Base-by-base conservation (phyloP, 371 early-diverging fungal genomes). In the Mortierella sp. region DNA sequence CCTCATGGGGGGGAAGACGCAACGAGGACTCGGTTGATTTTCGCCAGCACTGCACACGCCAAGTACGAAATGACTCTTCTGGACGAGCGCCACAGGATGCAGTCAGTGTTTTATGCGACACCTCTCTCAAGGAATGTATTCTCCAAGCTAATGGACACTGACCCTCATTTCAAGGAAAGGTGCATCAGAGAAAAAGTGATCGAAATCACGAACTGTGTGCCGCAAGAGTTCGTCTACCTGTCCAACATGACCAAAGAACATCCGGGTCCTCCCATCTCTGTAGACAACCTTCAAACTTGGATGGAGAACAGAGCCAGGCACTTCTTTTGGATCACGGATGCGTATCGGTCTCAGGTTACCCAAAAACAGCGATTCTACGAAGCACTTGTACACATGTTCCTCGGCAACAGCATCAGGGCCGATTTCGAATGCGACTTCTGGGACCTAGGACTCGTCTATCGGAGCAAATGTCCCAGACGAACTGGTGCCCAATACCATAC, bases 381-480 rank as follows among this genome's bases (percentile, higher is more conserved):
- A 16, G 54, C 40, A 13, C 65, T 65, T 40, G 27, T 46, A 17
- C 28, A 53, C 0, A 53, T 41, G 47, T 65, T 65, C 27, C 54
- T 65, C 3, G 53, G 54, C 47, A 40, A 54, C 28, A 47, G 47
- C 1, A 57, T 25, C 22, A 24, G 5, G 31, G 40, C 40, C 58
- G 39, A 65, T 47, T 65, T 53, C 54, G 47, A 65, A 21, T 57
- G 65, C 58, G 65, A 57, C 29, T 65, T 65, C 65, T 0, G 57
- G 44, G 58, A 65, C 53, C 58, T 65, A 14, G 65, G 58, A 8
- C 57, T 65, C 54, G 31, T 60, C 13, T 66, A 60, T 49, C 60
- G 67, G 29, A 29, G 49, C 44, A 67, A 28, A 52, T 49, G 50
- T 28, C 21, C 24, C 27, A 17, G 37, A 19, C 5, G 7, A 28